Evolutionary conservation across 1,284 basidiomycete genomes (phyloP).

Genomic region (Boletus sp.): DNA sequence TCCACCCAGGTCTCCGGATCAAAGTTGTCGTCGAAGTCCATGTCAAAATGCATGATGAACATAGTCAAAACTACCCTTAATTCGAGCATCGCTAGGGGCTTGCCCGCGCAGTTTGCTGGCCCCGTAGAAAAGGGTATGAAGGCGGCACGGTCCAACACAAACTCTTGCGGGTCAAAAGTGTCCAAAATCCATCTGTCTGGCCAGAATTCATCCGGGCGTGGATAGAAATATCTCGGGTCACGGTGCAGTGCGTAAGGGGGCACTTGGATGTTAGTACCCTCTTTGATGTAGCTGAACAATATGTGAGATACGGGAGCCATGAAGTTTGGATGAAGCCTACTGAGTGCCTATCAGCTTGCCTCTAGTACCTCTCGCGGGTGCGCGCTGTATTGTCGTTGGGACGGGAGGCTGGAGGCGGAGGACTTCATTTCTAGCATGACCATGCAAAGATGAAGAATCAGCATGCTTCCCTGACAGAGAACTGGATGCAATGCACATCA

Average conservation of each 20-base stretch:
- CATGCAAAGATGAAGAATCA: neutral
- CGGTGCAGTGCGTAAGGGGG: conserved; percentile 40
- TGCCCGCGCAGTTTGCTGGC: conserved; percentile 36
- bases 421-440: conserved; percentile 36
- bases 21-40: conserved; percentile 27
- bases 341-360: conserved; percentile 33
- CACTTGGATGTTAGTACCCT: conserved; percentile 37
- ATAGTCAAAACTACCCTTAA: conserved; percentile 27
- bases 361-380: conserved; percentile 29
- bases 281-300: conserved; percentile 36
- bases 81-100: conserved; percentile 32
- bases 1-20: conserved; percentile 28
- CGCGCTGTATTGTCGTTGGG: conserved; percentile 33
- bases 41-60: conserved; percentile 33
- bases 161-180: conserved; percentile 8
- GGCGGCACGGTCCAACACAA: conserved; percentile 21
- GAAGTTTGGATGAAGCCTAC: conserved; percentile 20
- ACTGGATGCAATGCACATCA: conserved; percentile 19
- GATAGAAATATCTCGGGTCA: conserved; percentile 40
- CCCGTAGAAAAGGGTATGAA: conserved; percentile 36
- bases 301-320: neutral
- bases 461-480: neutral
- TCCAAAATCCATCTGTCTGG: conserved; percentile 41
- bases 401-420: conserved; percentile 40
- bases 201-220: conserved; percentile 38